Evolutionary conservation across 331 rosid species (phyloP), one percentile per base, ranked within the genome.

Genomic region (Quercus lobata): DNA sequence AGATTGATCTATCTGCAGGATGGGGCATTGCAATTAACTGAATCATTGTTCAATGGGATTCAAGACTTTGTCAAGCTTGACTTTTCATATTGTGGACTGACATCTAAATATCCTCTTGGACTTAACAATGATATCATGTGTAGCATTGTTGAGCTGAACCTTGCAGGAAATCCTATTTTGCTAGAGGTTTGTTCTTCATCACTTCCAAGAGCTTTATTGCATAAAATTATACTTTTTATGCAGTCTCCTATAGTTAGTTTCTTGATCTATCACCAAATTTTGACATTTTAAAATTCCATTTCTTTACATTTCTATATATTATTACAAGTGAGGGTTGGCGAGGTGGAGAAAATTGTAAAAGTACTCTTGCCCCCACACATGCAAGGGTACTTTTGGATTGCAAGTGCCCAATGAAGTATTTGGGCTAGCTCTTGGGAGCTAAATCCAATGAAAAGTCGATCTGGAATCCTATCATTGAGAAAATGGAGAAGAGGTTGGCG

Each of bases 31-130:
- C 82, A 72, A 58, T 76, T 93, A 69, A 80, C 91, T 4, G 88
- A 86, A 57, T 73, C 93, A 41, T 85, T 93, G 88, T 76, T 86
- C 80, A 83, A 54, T 55, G 93, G 85, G 80, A 82, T 80, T 32
- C 88, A 92, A 78, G 98, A 95, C 77, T 76, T 86, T 62, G 86
- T 87, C 79, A 90, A 93, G 84, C 93, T 93, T 85, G 96, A 95
- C 83, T 80, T 93, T 16, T 90, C 97, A 25, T 86, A 84, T 79
- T 95, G 97, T 65, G 90, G 91, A 74, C 86, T 95, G 74, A 87
- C 94, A 58, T 86, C 87, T 30, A 73, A 85, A 35, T 91, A 79
- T 73, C 72, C 85, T 87, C 73, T 77, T 25, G 86, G 78, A 84
- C 66, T 71, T 55, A 76, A 57, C 22, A 73, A 75, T 73, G 71